These are phyloP conservation scores for Penicillium verrucosum DNA, from an alignment of 2,329 filamentous ascomycete species.

Conservation along the genomic window DNA sequence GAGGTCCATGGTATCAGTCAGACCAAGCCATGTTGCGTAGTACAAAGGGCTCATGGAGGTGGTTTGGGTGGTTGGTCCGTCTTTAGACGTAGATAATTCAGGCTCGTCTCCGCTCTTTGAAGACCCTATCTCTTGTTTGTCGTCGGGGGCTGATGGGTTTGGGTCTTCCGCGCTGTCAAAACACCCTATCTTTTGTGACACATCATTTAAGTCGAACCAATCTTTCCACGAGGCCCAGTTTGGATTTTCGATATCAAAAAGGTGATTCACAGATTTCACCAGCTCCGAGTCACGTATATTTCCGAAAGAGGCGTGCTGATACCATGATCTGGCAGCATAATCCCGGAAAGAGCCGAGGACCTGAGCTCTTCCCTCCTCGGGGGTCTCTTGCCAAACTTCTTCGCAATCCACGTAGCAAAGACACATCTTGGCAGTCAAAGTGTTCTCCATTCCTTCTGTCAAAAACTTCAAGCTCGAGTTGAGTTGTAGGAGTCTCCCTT, in stretches of 20 bases:
- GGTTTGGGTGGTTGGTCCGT: neutral
- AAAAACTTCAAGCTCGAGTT: too few species aligned
- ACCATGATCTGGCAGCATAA: constrained; percentile 4
- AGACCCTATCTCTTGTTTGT: too few species aligned
- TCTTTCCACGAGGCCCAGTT: neutral
- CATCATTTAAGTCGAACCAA: constrained; percentile 3
- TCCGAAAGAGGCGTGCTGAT: neutral
- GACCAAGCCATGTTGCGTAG: constrained; percentile 4
- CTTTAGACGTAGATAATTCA: neutral
- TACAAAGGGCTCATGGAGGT: neutral
- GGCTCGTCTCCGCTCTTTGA: neutral
- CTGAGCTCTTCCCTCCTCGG: neutral
- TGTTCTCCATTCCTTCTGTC: too few species aligned
- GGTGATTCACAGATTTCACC: neutral
- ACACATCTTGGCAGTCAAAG: too few species aligned
- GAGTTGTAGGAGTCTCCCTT: too few species aligned
- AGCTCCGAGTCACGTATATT: neutral
- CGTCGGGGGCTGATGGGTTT: too few species aligned
- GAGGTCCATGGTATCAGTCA: neutral
- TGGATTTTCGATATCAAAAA: constrained; percentile 3
- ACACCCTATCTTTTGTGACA: neutral
- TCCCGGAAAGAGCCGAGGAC: neutral
- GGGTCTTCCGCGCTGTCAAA: neutral
- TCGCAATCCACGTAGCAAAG: neutral
- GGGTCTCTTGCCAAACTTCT: neutral